These are phyloP conservation scores for Lasiosphaeria hispida DNA, from an alignment of 495 filamentous ascomycete species.

Conservation along the genomic window DNA sequence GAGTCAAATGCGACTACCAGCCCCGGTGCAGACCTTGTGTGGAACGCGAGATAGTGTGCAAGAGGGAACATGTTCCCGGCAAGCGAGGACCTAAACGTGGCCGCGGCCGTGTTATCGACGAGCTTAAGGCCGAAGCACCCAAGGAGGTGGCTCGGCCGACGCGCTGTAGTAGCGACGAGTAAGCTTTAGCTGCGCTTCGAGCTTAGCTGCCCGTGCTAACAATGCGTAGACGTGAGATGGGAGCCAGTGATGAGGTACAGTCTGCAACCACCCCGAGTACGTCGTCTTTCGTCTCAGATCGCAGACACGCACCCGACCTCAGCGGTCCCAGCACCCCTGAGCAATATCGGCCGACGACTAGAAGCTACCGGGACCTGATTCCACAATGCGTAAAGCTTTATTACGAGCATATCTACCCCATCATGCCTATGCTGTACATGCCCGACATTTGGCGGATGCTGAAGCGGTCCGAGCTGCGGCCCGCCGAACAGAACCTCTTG, in stretches of 20 bases:
- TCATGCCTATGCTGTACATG: slow-evolving; percentile 38
- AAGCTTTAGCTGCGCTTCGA: neutral
- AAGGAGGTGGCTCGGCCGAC: slow-evolving; percentile 4
- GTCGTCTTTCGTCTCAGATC: slow-evolving; percentile 12
- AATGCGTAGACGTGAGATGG: slow-evolving; percentile 3
- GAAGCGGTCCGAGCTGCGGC: slow-evolving; percentile 17
- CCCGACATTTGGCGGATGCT: slow-evolving; percentile 28
- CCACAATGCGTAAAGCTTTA: slow-evolving; percentile 37
- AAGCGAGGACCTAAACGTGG: slow-evolving; percentile 37
- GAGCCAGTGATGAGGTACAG: slow-evolving; percentile 9
- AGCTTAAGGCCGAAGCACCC: slow-evolving; percentile 20
- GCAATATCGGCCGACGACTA: slow-evolving; percentile 27
- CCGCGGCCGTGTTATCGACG: slow-evolving; percentile 35
- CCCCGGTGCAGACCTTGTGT: slow-evolving; percentile 35
- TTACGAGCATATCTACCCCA: slow-evolving; percentile 37
- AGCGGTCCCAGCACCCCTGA: slow-evolving; percentile 26
- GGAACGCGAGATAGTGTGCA: slow-evolving; percentile 30
- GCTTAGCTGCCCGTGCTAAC: too few relatives aligned
- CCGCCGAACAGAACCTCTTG: slow-evolving; percentile 32
- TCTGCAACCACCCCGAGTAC: neutral
- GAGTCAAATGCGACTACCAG: slow-evolving; percentile 34
- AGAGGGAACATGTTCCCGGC: slow-evolving; percentile 36
- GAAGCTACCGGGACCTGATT: slow-evolving; percentile 31
- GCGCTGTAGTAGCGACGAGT: slow-evolving; percentile 14
- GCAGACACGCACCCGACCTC: slow-evolving; percentile 23